Percentiles rank a stretch among this genome's conserved stretches.
phyloP scores from a whole-genome alignment of 495 filamentous ascomycete species.

The Parachaetomium inaequale region DNA sequence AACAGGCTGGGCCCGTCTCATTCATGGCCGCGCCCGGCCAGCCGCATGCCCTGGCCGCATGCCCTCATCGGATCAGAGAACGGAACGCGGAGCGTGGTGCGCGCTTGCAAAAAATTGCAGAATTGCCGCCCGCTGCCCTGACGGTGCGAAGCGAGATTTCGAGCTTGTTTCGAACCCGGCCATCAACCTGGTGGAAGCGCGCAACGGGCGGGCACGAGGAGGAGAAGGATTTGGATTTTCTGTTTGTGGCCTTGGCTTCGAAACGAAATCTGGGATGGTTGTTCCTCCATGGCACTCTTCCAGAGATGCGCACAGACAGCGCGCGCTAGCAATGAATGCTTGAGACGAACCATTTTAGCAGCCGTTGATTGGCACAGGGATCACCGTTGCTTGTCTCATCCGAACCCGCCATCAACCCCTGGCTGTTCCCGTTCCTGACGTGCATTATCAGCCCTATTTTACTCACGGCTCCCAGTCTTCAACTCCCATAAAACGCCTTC shows the following conservation, averaged over 20 bases:
- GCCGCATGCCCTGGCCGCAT: background rate
- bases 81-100: background rate
- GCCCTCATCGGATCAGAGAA: background rate
- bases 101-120: conserved; percentile 8
- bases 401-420: background rate
- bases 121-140: conserved; percentile 4
- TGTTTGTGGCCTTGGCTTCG: no score
- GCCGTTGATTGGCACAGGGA: conserved; percentile 2
- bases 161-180: background rate
- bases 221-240: no score
- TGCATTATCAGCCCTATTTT: background rate
- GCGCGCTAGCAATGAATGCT: background rate
- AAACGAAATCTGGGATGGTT: no score
- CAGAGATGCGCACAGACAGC: background rate
- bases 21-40: background rate
- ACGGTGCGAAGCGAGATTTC: conserved; percentile 1
- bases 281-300: no score
- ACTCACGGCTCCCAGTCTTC: background rate
- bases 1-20: conserved; percentile 9
- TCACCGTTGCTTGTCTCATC: conserved; percentile 12
- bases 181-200: background rate
- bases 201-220: no score
- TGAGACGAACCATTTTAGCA: conserved; percentile 1
- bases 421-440: background rate
- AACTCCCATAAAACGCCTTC: no score